phyloP scores from a whole-genome alignment of 2,329 filamentous ascomycete genomes.

The Davidsoniella neocaledoniae region DNA sequence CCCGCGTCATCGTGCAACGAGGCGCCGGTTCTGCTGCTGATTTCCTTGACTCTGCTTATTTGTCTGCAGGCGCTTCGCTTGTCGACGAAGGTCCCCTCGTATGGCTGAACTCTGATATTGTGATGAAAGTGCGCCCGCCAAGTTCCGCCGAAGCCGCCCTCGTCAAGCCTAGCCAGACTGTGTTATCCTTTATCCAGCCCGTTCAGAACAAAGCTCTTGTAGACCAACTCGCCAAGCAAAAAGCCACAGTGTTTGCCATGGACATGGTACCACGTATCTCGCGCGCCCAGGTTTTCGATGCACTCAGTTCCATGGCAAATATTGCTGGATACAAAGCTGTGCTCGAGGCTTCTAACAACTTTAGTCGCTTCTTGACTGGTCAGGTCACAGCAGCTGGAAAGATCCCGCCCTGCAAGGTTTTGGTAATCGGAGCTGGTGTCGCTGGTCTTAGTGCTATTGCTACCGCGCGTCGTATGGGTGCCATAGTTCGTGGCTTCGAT shows the following conservation, averaged over 20 bases:
- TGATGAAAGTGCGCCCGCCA: slow-evolving; percentile 71
- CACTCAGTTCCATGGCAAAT: slow-evolving; percentile 82
- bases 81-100: slow-evolving; percentile 50
- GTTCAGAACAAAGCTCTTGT: slow-evolving; percentile 63
- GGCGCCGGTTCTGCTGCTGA: slow-evolving; percentile 65
- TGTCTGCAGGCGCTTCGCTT: slow-evolving; percentile 59
- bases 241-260: slow-evolving; percentile 73
- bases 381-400: slow-evolving; percentile 82
- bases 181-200: slow-evolving; percentile 74
- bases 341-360: slow-evolving; percentile 74
- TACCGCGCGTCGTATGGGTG: slow-evolving; percentile 69
- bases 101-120: slow-evolving; percentile 59
- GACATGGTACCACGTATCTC: slow-evolving; percentile 86
- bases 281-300: slow-evolving; percentile 75
- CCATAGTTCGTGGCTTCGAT: slow-evolving; percentile 80
- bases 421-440: slow-evolving; percentile 81
- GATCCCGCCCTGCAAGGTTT: slow-evolving; percentile 77
- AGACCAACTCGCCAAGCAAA: slow-evolving; percentile 51
- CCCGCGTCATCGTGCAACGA: slow-evolving; percentile 58
- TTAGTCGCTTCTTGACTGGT: slow-evolving; percentile 74
- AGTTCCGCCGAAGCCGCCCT: slow-evolving; percentile 50
- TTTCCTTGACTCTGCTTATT: slow-evolving; percentile 62
- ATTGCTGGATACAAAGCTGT: slow-evolving; percentile 90
- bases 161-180: slow-evolving; percentile 51
- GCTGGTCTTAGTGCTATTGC: slow-evolving; percentile 79